phyloP scores from a whole-genome alignment of 768 basidiomycete species.

The Lactarius trivialis region DNA sequence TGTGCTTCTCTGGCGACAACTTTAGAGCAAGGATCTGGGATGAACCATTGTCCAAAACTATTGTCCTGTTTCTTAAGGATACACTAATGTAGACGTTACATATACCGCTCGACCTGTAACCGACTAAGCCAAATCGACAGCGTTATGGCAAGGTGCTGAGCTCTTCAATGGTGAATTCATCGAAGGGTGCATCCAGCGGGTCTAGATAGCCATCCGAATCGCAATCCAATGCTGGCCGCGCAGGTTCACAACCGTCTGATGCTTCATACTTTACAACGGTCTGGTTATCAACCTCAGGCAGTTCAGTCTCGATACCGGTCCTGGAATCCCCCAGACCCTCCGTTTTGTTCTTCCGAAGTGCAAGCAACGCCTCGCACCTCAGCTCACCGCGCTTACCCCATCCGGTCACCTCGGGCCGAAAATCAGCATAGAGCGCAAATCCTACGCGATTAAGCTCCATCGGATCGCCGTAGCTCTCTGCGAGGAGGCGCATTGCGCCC shows the following conservation, averaged over 20 bases:
- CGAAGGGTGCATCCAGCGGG: slow-evolving; percentile 40
- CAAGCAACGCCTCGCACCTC: slow-evolving; percentile 61
- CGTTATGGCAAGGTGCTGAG: slow-evolving; percentile 16
- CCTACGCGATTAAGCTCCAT: slow-evolving; percentile 59
- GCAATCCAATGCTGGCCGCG: background rate
- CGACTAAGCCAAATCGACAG: background rate
- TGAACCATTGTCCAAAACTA: background rate
- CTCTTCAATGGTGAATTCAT: slow-evolving; percentile 37
- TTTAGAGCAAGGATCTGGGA: background rate
- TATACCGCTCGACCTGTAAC: background rate
- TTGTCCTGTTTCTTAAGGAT: slow-evolving; percentile 14
- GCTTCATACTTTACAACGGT: slow-evolving; percentile 1
- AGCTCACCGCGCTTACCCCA: slow-evolving; percentile 86
- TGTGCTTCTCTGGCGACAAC: background rate
- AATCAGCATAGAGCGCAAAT: slow-evolving; percentile 78
- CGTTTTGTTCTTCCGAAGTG: slow-evolving; percentile 33
- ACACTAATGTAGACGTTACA: slow-evolving; percentile 20
- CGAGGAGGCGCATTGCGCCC: slow-evolving; percentile 69
- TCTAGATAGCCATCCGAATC: background rate
- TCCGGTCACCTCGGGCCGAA: slow-evolving; percentile 71
- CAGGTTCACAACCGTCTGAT: background rate
- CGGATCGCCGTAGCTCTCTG: slow-evolving; percentile 45
- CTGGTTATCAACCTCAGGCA: background rate
- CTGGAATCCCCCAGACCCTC: background rate
- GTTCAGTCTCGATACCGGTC: background rate